These are phyloP conservation scores for Beauveria pseudobassiana DNA, from an alignment of 2,329 filamentous ascomycete genomes.

Conservation along the genomic window DNA sequence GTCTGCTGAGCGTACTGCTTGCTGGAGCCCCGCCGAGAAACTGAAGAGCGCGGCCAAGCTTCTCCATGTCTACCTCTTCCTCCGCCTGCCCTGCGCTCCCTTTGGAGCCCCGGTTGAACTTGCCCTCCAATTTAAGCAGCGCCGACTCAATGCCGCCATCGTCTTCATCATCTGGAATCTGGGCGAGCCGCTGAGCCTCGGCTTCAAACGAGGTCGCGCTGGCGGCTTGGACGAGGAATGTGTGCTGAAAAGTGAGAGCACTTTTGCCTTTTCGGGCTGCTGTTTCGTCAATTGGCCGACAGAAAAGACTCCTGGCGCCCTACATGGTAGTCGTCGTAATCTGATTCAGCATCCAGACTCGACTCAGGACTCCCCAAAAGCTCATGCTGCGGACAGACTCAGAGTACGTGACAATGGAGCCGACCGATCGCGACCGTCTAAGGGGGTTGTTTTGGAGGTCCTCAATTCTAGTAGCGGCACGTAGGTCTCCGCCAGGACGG, in stretches of 20 bases:
- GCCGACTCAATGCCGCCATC: slow-evolving; percentile 92
- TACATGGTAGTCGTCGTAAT: slow-evolving; percentile 15
- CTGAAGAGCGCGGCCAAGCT: slow-evolving; percentile 8
- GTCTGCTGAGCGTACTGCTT: not conserved
- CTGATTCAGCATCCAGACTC: slow-evolving; percentile 15
- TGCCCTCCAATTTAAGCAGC: slow-evolving; percentile 84
- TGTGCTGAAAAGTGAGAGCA: slow-evolving; percentile 50
- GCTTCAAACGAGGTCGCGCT: slow-evolving; percentile 74
- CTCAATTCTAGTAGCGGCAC: slow-evolving; percentile 57
- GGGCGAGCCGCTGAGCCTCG: slow-evolving; percentile 78
- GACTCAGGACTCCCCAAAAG: slow-evolving; percentile 34
- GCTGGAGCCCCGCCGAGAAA: slow-evolving; percentile 3
- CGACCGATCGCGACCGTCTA: slow-evolving; percentile 49
- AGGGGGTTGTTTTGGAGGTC: slow-evolving; percentile 47
- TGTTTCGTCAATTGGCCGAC: slow-evolving; percentile 50
- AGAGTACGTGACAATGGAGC: slow-evolving; percentile 52
- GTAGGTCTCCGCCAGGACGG: slow-evolving; percentile 67
- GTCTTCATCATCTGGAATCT: slow-evolving; percentile 73
- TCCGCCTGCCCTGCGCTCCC: slow-evolving; percentile 15
- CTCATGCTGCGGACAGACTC: slow-evolving; percentile 51
- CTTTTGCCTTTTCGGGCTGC: slow-evolving; percentile 31
- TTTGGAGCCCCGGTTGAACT: slow-evolving; percentile 52
- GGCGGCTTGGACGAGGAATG: slow-evolving; percentile 51
- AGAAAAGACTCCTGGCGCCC: slow-evolving; percentile 42
- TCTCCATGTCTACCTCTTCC: slow-evolving; percentile 15